Evolutionary conservation across 441 rosid species (phyloP), one percentile per base, ranked within the genome.

Genomic region (Gossypium gossypioides): DNA sequence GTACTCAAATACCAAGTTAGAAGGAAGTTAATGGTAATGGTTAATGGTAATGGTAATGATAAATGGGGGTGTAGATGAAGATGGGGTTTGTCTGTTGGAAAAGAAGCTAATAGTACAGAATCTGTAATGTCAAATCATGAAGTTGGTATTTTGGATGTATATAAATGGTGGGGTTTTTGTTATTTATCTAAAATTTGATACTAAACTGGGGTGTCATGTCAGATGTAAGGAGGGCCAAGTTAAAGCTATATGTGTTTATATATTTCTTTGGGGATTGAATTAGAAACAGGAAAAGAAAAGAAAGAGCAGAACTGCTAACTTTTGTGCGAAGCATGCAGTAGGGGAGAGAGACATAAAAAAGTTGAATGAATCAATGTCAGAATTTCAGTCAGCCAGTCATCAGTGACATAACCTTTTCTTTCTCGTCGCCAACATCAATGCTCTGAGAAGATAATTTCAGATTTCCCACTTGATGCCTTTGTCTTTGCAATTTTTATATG

Each of bases 51-150:
- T 48, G 58, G 1, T 54, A 16, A 19, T 18, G 51, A 15, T 13
- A 32, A 34, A 50, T 15, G 2, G 34, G 13, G 32, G 3, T 24
- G 75, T 22, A 19, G 46, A 32, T 42, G 61, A 22, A 42, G 57
- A 0, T 18, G 13, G 57, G 70, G 48, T 76, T 78, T 78, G 83
- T 76, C 76, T 70, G 69, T 25, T 64, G 81, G 80, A 84, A 76
- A 37, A 71, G 22, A 40, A 57, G 73, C 2, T 71, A 69, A 75
- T 46, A 75, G 77, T 75, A 74, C 72, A 87, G 88, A 87, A 57
- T 24, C 62, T 57, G 62, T 57, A 57, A 25, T 12, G 62, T 57
- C 62, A 57, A 57, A 57, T 57, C 62, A 57, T 57, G 34, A 3
- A 25, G 62, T 24, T 25, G 62, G 37, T 24, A 57, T 57, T 24